A percentile compares a stretch with the other conserved stretches of the same genome.
Conservation (phyloP, 108 stramenopile genomes). For the Nitzschia sp. region DNA sequence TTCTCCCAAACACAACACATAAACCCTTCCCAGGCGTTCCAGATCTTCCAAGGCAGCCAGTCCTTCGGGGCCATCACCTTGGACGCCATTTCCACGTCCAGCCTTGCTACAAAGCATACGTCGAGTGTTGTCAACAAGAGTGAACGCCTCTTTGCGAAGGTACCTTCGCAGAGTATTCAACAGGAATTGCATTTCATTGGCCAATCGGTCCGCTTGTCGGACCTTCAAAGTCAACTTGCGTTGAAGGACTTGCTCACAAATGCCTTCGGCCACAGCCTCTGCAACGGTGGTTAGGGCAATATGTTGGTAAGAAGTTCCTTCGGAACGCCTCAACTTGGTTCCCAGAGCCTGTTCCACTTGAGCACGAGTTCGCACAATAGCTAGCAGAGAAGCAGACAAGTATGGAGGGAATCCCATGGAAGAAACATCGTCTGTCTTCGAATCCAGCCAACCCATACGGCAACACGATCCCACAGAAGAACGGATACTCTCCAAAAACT, state of each 20-base stretch:
- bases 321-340: constrained; percentile 60
- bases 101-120: constrained; percentile 65
- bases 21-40: constrained; percentile 81
- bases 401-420: constrained; percentile 68
- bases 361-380: constrained; percentile 82
- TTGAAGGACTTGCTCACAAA: constrained; percentile 69
- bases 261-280: constrained; percentile 78
- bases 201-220: constrained; percentile 66
- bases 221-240: constrained; percentile 63
- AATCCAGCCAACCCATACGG: constrained; percentile 66
- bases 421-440: constrained; percentile 39
- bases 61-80: constrained; percentile 82
- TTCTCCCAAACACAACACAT: constrained; percentile 77
- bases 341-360: constrained; percentile 86
- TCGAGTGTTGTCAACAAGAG: constrained; percentile 56
- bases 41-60: constrained; percentile 74
- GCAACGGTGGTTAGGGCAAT: constrained; percentile 81
- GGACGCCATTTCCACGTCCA: constrained; percentile 52
- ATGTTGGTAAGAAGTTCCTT: constrained; percentile 70
- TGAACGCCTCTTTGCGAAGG: constrained; percentile 48
- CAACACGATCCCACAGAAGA: constrained; percentile 55
- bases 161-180: constrained; percentile 74
- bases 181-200: constrained; percentile 79
- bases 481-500: constrained; percentile 75
- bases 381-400: constrained; percentile 72